Percentiles rank a stretch among this genome's conserved stretches.
These are phyloP conservation scores for Elongisporangium undulatum DNA, from an alignment of 352 stramenopile genomes.

Conservation along the genomic window DNA sequence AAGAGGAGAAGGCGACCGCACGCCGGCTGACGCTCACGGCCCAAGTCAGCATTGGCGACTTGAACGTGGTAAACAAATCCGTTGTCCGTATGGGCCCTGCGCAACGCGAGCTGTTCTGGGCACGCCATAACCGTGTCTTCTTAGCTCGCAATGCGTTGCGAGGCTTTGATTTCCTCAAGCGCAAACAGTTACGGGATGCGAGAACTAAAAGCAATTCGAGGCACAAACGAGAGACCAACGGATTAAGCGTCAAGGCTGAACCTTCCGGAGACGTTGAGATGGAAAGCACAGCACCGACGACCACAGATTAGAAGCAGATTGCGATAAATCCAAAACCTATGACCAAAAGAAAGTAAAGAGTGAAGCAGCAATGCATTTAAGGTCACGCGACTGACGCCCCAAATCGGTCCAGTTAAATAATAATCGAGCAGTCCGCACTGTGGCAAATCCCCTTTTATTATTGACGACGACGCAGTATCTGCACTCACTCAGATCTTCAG, in stretches of 20 bases:
- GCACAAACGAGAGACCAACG: slow-evolving; percentile 10
- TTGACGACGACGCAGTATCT: background rate
- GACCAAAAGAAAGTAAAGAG: background rate
- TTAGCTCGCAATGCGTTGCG: slow-evolving; percentile 47
- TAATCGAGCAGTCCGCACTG: background rate
- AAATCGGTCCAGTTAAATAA: slow-evolving; percentile 13
- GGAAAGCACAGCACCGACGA: background rate
- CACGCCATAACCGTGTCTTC: slow-evolving; percentile 44
- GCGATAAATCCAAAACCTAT: background rate
- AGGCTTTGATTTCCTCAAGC: slow-evolving; percentile 74
- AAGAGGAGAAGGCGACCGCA: slow-evolving; percentile 60
- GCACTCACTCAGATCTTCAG: slow-evolving; percentile 51
- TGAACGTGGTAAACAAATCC: slow-evolving; percentile 42
- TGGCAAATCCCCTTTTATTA: background rate
- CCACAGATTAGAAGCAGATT: background rate
- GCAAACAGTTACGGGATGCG: slow-evolving; percentile 51
- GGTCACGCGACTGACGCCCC: slow-evolving; percentile 21
- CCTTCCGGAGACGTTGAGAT: background rate
- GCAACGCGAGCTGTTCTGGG: slow-evolving; percentile 59
- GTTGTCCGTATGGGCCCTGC: slow-evolving; percentile 53
- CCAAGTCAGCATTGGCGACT: slow-evolving; percentile 46
- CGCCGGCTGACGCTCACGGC: slow-evolving; percentile 60
- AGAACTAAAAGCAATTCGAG: slow-evolving; percentile 12
- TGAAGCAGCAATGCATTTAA: slow-evolving; percentile 16
- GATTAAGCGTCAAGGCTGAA: background rate